phyloP scores from a whole-genome alignment of 2,329 filamentous ascomycete genomes.

The Fusarium buxicola region DNA sequence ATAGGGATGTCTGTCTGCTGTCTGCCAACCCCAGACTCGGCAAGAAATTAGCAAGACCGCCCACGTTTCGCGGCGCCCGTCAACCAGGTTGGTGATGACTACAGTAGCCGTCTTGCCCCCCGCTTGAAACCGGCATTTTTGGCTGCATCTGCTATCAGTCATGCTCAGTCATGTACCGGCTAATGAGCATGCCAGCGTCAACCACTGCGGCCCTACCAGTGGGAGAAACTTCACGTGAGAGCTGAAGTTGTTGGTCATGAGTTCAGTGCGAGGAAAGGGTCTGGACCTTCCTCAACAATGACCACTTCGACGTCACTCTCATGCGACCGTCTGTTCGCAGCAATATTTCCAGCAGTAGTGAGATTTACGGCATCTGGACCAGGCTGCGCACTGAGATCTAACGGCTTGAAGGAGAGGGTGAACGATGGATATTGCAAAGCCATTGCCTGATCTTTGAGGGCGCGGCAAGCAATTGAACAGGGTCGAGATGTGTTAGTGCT shows the following conservation, averaged over 20 bases:
- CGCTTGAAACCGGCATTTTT: slow-evolving; percentile 4
- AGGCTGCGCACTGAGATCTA: neutral
- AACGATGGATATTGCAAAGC: neutral
- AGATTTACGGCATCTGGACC: neutral
- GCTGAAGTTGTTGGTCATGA: neutral
- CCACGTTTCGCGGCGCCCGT: neutral
- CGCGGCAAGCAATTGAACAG: neutral
- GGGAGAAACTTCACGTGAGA: slow-evolving; percentile 20
- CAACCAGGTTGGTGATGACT: neutral
- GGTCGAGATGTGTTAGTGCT: neutral
- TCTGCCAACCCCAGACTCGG: slow-evolving; percentile 32
- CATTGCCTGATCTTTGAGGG: slow-evolving; percentile 3
- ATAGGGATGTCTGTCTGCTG: slow-evolving; percentile 16
- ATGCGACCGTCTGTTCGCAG: neutral
- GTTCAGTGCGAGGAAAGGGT: neutral
- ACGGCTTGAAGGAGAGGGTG: neutral
- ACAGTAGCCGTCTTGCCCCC: slow-evolving; percentile 17
- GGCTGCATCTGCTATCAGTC: slow-evolving; percentile 6
- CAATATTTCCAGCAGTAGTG: neutral
- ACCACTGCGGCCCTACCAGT: slow-evolving; percentile 12
- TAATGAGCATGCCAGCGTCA: neutral
- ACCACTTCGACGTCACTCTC: slow-evolving; percentile 9
- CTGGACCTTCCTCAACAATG: slow-evolving; percentile 3
- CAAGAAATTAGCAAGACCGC: slow-evolving; percentile 17
- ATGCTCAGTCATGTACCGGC: neutral